Percentiles rank a stretch among this genome's conserved stretches.
These are phyloP conservation scores for Trichoderma sp. DNA, from an alignment of 2,329 filamentous ascomycete species.

Conservation along the genomic window DNA sequence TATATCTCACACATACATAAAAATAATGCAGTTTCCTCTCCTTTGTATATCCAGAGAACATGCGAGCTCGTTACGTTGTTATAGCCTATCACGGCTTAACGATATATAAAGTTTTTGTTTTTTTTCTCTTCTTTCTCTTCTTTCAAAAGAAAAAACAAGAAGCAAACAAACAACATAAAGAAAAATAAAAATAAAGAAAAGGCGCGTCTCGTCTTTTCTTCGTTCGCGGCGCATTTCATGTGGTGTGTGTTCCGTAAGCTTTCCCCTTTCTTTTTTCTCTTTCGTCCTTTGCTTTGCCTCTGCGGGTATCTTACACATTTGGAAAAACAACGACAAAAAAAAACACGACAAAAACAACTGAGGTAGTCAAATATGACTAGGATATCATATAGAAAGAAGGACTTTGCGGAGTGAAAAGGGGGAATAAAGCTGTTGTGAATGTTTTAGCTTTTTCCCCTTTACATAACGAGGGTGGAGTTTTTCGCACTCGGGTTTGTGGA, in stretches of 20 bases:
- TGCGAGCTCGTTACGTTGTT: neutral
- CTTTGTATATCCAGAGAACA: slow-evolving; percentile 10
- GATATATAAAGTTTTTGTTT: neutral
- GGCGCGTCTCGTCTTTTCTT: neutral
- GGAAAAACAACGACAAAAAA: slow-evolving; percentile 10
- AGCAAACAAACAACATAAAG: neutral
- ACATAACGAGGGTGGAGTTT: slow-evolving; percentile 4
- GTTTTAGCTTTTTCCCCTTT: neutral
- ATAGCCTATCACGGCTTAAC: neutral
- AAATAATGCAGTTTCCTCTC: slow-evolving; percentile 9
- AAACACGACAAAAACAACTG: slow-evolving; percentile 12
- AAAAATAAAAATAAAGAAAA: neutral
- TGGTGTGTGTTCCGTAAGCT: neutral
- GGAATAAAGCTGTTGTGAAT: neutral
- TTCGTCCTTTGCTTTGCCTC: slow-evolving; percentile 18
- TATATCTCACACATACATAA: slow-evolving; percentile 16
- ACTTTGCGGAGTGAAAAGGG: neutral
- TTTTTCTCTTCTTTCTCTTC: neutral
- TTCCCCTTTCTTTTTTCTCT: neutral
- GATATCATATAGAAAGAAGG: slow-evolving; percentile 18
- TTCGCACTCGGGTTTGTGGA: slow-evolving; percentile 1
- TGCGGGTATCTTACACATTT: slow-evolving; percentile 22
- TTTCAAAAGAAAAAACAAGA: neutral
- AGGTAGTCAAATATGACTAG: slow-evolving; percentile 7
- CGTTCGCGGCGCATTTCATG: slow-evolving; percentile 2